phyloP scores from a whole-genome alignment of 73 alveolate genomes.

The Tetrahymena thermophila region DNA sequence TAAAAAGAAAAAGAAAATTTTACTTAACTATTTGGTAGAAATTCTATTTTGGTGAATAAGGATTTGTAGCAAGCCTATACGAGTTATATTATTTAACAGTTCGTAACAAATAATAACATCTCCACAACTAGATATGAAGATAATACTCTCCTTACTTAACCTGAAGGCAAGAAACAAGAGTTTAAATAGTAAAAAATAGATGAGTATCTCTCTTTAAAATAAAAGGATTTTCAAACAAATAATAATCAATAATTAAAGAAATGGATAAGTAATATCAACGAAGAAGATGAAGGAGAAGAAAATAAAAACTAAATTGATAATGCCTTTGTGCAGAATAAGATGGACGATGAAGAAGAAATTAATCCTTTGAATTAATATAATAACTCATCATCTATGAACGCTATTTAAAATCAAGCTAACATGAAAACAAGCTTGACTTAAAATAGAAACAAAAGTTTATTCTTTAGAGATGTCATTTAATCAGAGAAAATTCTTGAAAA shows the following conservation, averaged over 20 bases:
- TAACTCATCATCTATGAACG: neutral
- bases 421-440: neutral
- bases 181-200: too few relatives aligned
- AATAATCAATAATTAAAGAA: too few relatives aligned
- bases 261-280: too few relatives aligned
- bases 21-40: neutral
- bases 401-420: too few relatives aligned
- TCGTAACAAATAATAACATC: neutral
- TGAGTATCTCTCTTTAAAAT: neutral
- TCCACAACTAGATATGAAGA: neutral
- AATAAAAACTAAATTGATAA: neutral
- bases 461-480: neutral
- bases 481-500: neutral
- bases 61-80: neutral
- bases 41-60: neutral
- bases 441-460: neutral
- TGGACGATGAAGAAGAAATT: neutral
- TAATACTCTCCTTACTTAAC: neutral
- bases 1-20: neutral
- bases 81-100: neutral
- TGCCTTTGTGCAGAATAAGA: neutral
- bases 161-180: neutral
- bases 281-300: neutral
- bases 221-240: neutral
- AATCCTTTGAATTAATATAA: neutral